Conservation (phyloP, 106 monocot genomes). For the Cymbidium sinense region DNA sequence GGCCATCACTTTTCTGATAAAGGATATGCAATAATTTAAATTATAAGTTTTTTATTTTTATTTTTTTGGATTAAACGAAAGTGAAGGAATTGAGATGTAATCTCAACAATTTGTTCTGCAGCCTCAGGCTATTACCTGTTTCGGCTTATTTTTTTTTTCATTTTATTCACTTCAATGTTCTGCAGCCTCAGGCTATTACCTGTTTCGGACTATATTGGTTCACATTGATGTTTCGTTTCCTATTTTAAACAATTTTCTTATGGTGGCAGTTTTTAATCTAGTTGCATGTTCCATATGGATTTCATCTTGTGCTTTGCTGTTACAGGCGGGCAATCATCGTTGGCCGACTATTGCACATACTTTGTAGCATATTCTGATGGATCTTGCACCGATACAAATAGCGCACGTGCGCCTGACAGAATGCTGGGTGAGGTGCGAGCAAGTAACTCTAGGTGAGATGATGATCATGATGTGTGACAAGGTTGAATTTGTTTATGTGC, state of each 20-base stretch:
- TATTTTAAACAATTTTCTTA: background rate
- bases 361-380: constrained; percentile 99
- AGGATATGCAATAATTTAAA: background rate
- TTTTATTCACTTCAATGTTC: background rate
- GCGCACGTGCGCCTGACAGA: constrained; percentile 86
- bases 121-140: no score
- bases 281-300: background rate
- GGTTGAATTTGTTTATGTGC: background rate
- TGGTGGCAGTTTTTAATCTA: background rate
- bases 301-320: constrained; percentile 5
- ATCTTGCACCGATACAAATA: constrained; percentile 89
- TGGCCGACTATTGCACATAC: constrained; percentile 99
- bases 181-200: background rate
- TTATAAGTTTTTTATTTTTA: no score
- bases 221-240: background rate
- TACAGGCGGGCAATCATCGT: constrained; percentile 96
- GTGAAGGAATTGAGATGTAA: background rate
- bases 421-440: constrained; percentile 97
- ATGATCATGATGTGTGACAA: background rate
- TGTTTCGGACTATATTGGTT: background rate
- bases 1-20: background rate
- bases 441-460: constrained; percentile 84
- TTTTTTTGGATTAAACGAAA: background rate
- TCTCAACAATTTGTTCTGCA: background rate
- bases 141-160: background rate